These are phyloP conservation scores for Hyphopichia burtonii DNA, from an alignment of 1,139 yeast genomes.

Conservation along the genomic window DNA sequence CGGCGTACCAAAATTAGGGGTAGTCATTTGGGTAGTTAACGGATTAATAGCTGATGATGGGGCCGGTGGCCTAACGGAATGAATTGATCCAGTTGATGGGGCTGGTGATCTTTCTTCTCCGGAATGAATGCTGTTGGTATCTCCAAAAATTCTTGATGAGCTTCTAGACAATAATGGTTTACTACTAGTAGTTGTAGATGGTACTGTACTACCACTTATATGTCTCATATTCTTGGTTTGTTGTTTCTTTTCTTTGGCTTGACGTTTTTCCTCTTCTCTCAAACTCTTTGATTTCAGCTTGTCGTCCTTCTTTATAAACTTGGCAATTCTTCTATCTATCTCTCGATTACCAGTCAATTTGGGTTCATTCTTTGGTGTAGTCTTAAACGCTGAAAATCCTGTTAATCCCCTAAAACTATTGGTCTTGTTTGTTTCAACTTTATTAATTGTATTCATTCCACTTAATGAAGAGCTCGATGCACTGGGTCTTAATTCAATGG, in stretches of 20 bases:
- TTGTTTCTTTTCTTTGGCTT: conserved; percentile 11
- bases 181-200: background rate
- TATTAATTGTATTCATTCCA: conserved; percentile 4
- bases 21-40: too few species aligned
- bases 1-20: background rate
- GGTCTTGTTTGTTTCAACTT: conserved; percentile 23
- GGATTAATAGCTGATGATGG: background rate
- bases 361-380: conserved; percentile 17
- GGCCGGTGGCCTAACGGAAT: conserved; percentile 1
- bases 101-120: conserved; percentile 7
- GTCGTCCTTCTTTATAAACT: conserved; percentile 30
- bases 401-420: conserved; percentile 24
- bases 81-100: conserved; percentile 6
- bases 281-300: conserved; percentile 21
- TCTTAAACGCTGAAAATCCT: conserved; percentile 31
- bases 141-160: conserved; percentile 13
- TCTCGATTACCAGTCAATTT: conserved; percentile 22
- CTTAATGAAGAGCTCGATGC: conserved; percentile 8
- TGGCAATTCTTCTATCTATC: conserved; percentile 30
- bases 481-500: conserved; percentile 4
- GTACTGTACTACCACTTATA: background rate
- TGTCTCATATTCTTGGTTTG: conserved; percentile 11
- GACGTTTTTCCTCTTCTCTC: conserved; percentile 18
- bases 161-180: conserved; percentile 11
- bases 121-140: background rate